Conservation (phyloP, 495 filamentous ascomycete genomes). For the Baudoinia panamericana region DNA sequence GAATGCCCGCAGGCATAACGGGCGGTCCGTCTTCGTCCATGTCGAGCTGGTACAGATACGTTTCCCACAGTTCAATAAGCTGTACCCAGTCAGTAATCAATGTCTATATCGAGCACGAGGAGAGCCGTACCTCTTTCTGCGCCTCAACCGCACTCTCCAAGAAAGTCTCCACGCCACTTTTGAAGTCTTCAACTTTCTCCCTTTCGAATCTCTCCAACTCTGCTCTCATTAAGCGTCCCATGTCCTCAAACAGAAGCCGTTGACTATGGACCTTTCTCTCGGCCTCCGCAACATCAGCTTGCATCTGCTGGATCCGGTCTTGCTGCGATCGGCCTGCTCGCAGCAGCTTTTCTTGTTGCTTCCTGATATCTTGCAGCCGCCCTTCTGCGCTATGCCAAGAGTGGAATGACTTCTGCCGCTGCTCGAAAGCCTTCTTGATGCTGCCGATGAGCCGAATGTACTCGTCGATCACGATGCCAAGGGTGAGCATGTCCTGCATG, state of each 20-base stretch:
- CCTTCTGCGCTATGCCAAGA: conserved; percentile 81
- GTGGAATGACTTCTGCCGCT: conserved; percentile 90
- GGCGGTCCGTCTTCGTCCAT: conserved; percentile 68
- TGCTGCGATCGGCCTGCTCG: conserved; percentile 89
- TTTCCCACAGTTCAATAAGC: conserved; percentile 98
- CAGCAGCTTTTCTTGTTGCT: conserved; percentile 79
- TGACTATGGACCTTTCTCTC: conserved; percentile 89
- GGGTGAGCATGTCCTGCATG: conserved; percentile 88
- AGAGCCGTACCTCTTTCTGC: conserved; percentile 76
- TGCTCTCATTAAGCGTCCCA: conserved; percentile 81
- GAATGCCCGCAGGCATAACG: conserved; percentile 16
- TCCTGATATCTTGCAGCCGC: conserved; percentile 74
- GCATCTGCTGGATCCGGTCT: conserved; percentile 79
- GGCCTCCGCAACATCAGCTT: conserved; percentile 83
- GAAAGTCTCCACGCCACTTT: conserved; percentile 93
- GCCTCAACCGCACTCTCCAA: conserved; percentile 92
- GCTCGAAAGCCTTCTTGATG: conserved; percentile 79
- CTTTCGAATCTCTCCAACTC: conserved; percentile 90
- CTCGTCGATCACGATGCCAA: conserved; percentile 95
- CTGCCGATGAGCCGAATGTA: conserved; percentile 92
- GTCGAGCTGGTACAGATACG: conserved; percentile 88
- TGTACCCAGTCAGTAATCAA: conserved; percentile 29
- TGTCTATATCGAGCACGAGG: not conserved
- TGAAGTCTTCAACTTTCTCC: conserved; percentile 99
- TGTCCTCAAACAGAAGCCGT: conserved; percentile 84